phyloP scores from a whole-genome alignment of 2,329 filamentous ascomycete genomes.

The Penicillium sp. region DNA sequence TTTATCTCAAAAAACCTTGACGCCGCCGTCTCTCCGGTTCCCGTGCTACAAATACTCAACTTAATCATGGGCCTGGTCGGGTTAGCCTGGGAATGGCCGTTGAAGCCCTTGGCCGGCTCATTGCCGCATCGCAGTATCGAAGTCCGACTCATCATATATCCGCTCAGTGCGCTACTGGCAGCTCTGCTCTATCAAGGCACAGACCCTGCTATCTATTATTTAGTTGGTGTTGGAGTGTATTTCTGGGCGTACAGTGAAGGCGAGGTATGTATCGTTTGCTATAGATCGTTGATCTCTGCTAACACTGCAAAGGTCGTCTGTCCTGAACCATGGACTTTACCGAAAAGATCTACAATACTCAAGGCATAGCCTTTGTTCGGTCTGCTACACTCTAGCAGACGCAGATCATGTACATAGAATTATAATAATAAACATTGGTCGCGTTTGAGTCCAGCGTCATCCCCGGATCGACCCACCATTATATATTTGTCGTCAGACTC shows the following conservation, averaged over 20 bases:
- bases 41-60: conserved; percentile 84
- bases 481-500: too few species aligned
- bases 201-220: conserved; percentile 85
- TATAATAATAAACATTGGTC: too few species aligned
- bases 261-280: conserved; percentile 61
- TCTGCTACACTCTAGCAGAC: conserved; percentile 10
- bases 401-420: conserved; percentile 14
- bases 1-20: conserved; percentile 89
- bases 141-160: conserved; percentile 73
- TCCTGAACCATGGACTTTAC: conserved; percentile 63
- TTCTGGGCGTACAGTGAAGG: conserved; percentile 98
- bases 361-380: conserved; percentile 25
- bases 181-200: conserved; percentile 85
- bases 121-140: conserved; percentile 81
- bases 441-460: too few species aligned
- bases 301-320: conserved; percentile 54
- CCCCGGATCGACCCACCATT: too few species aligned
- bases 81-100: conserved; percentile 85
- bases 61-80: conserved; percentile 71
- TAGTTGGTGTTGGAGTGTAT: conserved; percentile 78
- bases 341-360: conserved; percentile 43
- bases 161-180: conserved; percentile 67
- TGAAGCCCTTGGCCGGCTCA: conserved; percentile 69
- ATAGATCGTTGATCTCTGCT: conserved; percentile 3
- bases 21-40: conserved; percentile 76